Evolutionary conservation across 1,284 basidiomycete genomes (phyloP).

Genomic region (Moesziomyces parantarcticus): DNA sequence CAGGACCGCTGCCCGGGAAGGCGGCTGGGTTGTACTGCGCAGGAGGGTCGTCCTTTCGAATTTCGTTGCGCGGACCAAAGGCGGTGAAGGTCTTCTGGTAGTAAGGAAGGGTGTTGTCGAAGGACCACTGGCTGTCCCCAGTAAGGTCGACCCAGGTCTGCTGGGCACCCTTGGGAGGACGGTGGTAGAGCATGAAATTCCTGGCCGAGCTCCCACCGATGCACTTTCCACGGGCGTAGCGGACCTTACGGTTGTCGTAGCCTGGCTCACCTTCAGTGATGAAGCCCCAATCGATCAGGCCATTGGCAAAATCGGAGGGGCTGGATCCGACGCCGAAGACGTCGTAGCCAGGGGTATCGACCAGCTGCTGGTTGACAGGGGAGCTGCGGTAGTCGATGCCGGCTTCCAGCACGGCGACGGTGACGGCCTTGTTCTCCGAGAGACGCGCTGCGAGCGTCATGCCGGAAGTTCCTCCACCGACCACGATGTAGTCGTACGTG

Average conservation of each 20-base stretch:
- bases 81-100: conserved; percentile 47
- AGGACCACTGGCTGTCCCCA: conserved; percentile 48
- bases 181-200: conserved; percentile 59
- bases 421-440: conserved; percentile 41
- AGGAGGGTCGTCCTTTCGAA: conserved; percentile 37
- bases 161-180: conserved; percentile 35
- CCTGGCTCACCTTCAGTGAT: conserved; percentile 46
- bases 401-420: conserved; percentile 57
- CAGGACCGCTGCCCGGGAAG: conserved; percentile 36
- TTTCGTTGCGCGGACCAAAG: conserved; percentile 35
- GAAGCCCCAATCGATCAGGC: conserved; percentile 44
- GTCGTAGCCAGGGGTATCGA: conserved; percentile 46
- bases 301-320: conserved; percentile 22
- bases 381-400: conserved; percentile 46
- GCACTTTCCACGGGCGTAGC: conserved; percentile 54
- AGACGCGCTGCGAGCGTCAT: conserved; percentile 55
- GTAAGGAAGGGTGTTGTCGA: conserved; percentile 33
- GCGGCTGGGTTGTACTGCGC: conserved; percentile 46
- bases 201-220: conserved; percentile 46
- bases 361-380: conserved; percentile 38
- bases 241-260: conserved; percentile 39
- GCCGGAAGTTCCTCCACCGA: conserved; percentile 53
- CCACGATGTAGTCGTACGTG: conserved; percentile 54
- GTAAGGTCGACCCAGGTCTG: conserved; percentile 49
- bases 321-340: conserved; percentile 34